Evolutionary conservation across 2,329 filamentous ascomycete species (phyloP).

Genomic region (Alternaria consortialis): DNA sequence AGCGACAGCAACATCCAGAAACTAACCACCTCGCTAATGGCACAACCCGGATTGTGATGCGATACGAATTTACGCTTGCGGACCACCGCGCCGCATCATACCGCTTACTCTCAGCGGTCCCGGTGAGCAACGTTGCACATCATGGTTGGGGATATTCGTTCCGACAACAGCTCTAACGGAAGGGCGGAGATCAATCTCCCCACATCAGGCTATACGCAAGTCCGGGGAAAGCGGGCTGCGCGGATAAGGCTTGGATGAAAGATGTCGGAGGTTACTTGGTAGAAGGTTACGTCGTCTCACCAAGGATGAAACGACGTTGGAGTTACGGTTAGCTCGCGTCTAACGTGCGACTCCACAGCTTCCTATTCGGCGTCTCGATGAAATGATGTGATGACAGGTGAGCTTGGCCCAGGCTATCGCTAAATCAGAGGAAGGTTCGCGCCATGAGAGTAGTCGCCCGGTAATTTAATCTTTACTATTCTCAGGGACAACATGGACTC

Average conservation of each 20-base stretch:
- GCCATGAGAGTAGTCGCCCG: conserved; percentile 1
- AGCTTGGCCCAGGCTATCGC: conserved; percentile 32
- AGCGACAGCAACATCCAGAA: neutral
- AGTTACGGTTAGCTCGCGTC: conserved; percentile 17
- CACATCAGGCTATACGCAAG: conserved; percentile 27
- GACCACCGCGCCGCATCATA: conserved; percentile 7
- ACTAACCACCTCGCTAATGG: conserved; percentile 6
- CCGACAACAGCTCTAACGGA: conserved; percentile 20
- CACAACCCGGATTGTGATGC: conserved; percentile 1
- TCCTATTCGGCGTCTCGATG: conserved; percentile 32
- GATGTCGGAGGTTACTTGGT: conserved; percentile 10
- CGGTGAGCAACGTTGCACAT: conserved; percentile 14
- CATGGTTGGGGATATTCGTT: conserved; percentile 23
- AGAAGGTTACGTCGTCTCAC: conserved; percentile 24
- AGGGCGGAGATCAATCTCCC: conserved; percentile 32
- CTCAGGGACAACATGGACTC: conserved; percentile 27
- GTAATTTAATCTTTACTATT: conserved; percentile 16
- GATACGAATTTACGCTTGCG: conserved; percentile 6
- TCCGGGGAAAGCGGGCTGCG: conserved; percentile 31
- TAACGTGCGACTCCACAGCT: conserved; percentile 25
- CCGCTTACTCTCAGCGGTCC: conserved; percentile 3
- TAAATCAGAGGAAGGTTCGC: conserved; percentile 5
- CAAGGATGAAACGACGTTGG: conserved; percentile 15
- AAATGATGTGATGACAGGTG: conserved; percentile 27
- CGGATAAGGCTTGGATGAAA: conserved; percentile 10